Evolutionary conservation across 305 asterid genomes (phyloP).

Genomic region (Fraxinus sp.): DNA sequence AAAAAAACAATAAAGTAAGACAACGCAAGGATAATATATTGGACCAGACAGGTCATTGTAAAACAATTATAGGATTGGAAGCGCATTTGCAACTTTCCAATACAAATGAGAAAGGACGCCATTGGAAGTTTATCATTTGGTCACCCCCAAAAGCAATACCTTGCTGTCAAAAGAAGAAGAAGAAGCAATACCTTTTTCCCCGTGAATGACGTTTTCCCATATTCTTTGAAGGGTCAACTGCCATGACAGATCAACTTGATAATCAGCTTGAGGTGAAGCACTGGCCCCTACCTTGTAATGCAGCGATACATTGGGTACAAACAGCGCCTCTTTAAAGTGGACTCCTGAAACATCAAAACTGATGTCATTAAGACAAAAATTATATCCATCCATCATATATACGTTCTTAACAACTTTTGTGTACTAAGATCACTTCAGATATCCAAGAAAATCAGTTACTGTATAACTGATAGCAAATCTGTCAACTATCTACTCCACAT

Average conservation of each 20-base stretch:
- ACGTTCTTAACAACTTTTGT: conserved; percentile 3
- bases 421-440: conserved; percentile 6
- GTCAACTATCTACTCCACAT: conserved; percentile 12
- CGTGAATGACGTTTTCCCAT: conserved; percentile 70
- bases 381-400: conserved; percentile 1
- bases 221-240: conserved; percentile 80
- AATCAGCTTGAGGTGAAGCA: conserved; percentile 47
- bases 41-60: background rate
- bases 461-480: background rate
- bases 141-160: background rate
- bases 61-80: background rate
- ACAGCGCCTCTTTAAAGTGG: conserved; percentile 80
- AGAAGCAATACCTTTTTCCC: conserved; percentile 55
- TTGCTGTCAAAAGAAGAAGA: background rate
- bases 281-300: conserved; percentile 75
- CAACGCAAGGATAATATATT: background rate
- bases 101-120: background rate
- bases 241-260: conserved; percentile 88
- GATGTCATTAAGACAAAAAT: background rate
- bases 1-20: background rate
- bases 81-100: background rate
- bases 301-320: conserved; percentile 89
- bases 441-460: conserved; percentile 3
- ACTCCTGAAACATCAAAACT: conserved; percentile 57
- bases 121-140: background rate